These are phyloP conservation scores for Spirogloea muscicola DNA, from an alignment of 139 green algal genomes.

Conservation along the genomic window DNA sequence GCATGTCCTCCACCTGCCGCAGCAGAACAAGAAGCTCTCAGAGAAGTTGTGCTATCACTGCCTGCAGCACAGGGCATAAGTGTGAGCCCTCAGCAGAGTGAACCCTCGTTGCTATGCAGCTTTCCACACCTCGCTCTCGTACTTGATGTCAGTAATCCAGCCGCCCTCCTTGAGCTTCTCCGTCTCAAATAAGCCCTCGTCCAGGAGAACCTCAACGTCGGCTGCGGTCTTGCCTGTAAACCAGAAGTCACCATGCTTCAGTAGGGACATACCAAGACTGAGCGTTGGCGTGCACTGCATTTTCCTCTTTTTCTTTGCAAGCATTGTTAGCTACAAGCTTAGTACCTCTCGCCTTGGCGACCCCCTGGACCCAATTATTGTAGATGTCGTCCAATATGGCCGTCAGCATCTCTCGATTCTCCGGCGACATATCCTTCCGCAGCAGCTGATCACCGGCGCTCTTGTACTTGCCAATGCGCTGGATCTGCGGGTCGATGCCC, in stretches of 20 bases:
- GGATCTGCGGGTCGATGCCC: slow-evolving; percentile 81
- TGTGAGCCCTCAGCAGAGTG: too few species aligned
- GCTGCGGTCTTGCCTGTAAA: slow-evolving; percentile 42
- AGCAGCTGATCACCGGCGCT: slow-evolving; percentile 87
- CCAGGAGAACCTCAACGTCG: slow-evolving; percentile 71
- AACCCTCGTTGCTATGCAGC: too few species aligned
- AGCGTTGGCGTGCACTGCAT: too few species aligned
- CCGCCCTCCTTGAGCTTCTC: slow-evolving; percentile 54
- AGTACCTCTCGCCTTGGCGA: slow-evolving; percentile 58
- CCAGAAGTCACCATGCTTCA: too few species aligned
- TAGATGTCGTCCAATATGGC: slow-evolving; percentile 86
- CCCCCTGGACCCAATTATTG: slow-evolving; percentile 55
- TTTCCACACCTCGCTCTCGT: slow-evolving; percentile 80
- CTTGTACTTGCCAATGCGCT: slow-evolving; percentile 86
- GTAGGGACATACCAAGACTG: too few species aligned
- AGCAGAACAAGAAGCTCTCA: too few species aligned
- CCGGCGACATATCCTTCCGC: slow-evolving; percentile 72
- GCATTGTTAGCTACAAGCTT: neutral
- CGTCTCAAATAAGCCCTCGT: slow-evolving; percentile 74
- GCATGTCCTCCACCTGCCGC: slow-evolving; percentile 55
- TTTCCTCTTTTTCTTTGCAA: too few species aligned
- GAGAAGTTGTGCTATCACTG: too few species aligned
- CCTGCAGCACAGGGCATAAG: too few species aligned
- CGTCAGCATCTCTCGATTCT: slow-evolving; percentile 72
- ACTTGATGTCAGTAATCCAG: slow-evolving; percentile 73